Evolutionary conservation across 352 stramenopile genomes (phyloP).

Genomic region (Phytopythium mirpurense): DNA sequence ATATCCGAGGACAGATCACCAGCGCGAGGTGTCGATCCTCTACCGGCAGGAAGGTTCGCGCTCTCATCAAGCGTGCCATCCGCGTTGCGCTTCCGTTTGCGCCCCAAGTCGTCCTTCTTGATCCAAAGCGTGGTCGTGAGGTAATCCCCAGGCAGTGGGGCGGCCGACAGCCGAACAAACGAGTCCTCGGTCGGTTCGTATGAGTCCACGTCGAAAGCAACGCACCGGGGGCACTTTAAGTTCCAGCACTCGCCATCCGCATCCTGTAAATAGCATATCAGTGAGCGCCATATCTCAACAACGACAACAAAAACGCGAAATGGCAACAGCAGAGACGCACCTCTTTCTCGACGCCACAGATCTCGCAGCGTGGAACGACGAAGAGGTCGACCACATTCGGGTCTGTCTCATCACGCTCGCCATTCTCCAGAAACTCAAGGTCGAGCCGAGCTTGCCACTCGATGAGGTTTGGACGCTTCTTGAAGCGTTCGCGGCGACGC

Average conservation of each 20-base stretch:
- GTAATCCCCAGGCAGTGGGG: constrained; percentile 39
- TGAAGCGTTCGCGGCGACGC: constrained; percentile 75
- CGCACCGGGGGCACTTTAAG: constrained; percentile 53
- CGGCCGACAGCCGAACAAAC: constrained; percentile 51
- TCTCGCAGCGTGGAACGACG: constrained; percentile 68
- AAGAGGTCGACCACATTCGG: constrained; percentile 55
- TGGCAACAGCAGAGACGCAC: constrained; percentile 18
- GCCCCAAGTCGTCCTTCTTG: constrained; percentile 28
- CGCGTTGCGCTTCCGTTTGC: constrained; percentile 45
- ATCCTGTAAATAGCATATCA: constrained; percentile 25
- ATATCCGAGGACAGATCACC: constrained; percentile 17
- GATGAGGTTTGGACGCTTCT: constrained; percentile 79
- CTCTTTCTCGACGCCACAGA: constrained; percentile 84
- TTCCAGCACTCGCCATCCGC: constrained; percentile 74
- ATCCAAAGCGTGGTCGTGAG: constrained; percentile 52
- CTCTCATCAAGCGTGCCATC: constrained; percentile 10
- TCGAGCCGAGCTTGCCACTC: constrained; percentile 74
- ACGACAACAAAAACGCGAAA: constrained; percentile 2
- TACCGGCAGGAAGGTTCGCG: constrained; percentile 6
- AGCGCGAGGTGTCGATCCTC: constrained; percentile 10
- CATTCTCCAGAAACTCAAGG: constrained; percentile 51
- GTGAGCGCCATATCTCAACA: not conserved
- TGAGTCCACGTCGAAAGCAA: constrained; percentile 56
- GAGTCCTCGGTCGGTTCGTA: constrained; percentile 33
- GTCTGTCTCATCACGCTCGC: constrained; percentile 48